Evolutionary conservation across 345 rosid genomes (phyloP).

Genomic region (Mallotus nudiflorus): DNA sequence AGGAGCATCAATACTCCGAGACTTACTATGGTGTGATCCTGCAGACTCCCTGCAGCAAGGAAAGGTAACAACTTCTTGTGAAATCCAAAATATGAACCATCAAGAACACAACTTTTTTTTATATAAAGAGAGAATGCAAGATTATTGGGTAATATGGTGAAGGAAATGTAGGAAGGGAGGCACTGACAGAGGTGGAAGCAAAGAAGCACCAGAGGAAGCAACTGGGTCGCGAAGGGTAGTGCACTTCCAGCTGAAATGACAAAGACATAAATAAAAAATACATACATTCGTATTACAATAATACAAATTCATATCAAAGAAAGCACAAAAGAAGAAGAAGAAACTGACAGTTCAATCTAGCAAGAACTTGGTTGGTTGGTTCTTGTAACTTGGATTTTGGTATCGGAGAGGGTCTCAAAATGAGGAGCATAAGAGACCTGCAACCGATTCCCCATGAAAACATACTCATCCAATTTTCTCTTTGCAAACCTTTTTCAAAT

Average conservation of each 20-base stretch:
- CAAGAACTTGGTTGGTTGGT: too few relatives aligned
- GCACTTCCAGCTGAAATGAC: conserved; percentile 2
- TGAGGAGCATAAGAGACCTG: conserved; percentile 79
- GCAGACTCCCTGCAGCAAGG: conserved; percentile 33
- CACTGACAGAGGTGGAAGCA: too few relatives aligned
- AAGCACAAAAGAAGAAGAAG: too few relatives aligned
- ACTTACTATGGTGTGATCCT: conserved; percentile 30
- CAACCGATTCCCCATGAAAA: conserved; percentile 68
- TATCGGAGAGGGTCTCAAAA: conserved; percentile 67
- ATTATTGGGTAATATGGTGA: too few relatives aligned
- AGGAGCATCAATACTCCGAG: conserved; percentile 33
- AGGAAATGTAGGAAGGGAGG: too few relatives aligned
- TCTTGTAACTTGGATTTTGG: conserved; percentile 38
- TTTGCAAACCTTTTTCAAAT: conserved; percentile 90
- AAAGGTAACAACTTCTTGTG: conserved; percentile 2
- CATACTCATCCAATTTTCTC: conserved; percentile 79
- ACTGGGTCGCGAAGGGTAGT: too few relatives aligned
- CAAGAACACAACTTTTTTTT: background rate
- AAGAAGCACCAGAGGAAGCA: too few relatives aligned
- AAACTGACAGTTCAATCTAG: too few relatives aligned
- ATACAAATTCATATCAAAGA: too few relatives aligned
- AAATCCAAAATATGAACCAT: background rate
- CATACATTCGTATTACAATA: too few relatives aligned
- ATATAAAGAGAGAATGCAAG: too few relatives aligned
- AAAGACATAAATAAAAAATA: background rate